Conservation (phyloP, 176 grass and related monocot genomes). For the Urochloa ruziziensis region DNA sequence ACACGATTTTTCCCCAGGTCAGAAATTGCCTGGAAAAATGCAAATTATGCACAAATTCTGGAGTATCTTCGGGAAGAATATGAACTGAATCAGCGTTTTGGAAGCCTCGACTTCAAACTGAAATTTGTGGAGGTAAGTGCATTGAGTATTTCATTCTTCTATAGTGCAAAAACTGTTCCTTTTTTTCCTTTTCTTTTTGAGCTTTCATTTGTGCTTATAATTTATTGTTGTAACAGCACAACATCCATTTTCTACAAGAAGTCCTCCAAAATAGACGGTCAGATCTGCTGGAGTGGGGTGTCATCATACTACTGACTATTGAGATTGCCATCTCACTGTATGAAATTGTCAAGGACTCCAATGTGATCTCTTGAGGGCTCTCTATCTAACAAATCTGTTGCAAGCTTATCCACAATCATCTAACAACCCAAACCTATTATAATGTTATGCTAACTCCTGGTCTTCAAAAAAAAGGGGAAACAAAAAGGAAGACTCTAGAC, state of each 20-base stretch:
- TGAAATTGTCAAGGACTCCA: slow-evolving; percentile 74
- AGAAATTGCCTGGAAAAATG: slow-evolving; percentile 99
- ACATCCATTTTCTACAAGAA: slow-evolving; percentile 96
- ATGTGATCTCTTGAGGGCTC: slow-evolving; percentile 56
- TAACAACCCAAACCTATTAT: background rate
- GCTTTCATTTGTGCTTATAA: background rate
- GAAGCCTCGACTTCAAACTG: slow-evolving; percentile 88
- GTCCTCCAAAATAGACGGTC: slow-evolving; percentile 87
- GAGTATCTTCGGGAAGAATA: slow-evolving; percentile 88
- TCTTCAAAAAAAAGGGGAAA: background rate
- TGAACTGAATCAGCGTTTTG: slow-evolving; percentile 86
- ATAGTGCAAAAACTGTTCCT: background rate
- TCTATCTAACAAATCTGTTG: background rate
- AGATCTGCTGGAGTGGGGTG: slow-evolving; percentile 81
- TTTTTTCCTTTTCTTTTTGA: background rate
- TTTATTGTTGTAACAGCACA: slow-evolving; percentile 68
- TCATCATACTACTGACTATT: slow-evolving; percentile 74
- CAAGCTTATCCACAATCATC: background rate
- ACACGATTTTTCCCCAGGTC: slow-evolving; percentile 43
- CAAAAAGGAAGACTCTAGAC: background rate
- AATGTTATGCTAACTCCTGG: slow-evolving; percentile 9
- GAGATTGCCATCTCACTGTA: slow-evolving; percentile 82
- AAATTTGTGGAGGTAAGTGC: slow-evolving; percentile 87
- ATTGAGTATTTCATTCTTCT: slow-evolving; percentile 8
- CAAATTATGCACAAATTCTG: slow-evolving; percentile 87